Base-by-base conservation (phyloP, 2,329 filamentous ascomycete genomes). In the Zymoseptoria brevis region DNA sequence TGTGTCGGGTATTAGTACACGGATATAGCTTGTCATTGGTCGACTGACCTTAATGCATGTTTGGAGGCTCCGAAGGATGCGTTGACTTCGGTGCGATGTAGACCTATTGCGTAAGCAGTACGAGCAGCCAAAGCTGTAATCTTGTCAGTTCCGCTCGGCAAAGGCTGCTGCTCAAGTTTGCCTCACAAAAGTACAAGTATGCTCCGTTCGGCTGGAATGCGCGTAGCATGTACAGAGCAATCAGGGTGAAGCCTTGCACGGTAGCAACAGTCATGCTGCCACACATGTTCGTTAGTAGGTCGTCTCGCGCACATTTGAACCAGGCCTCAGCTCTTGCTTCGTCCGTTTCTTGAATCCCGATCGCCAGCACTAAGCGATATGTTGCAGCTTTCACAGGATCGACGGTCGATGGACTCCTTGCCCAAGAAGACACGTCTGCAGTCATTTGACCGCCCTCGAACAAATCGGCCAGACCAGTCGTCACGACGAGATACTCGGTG, bases 201-300 rank as follows among this genome's bases (percentile, higher is more conserved):
- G 79, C 79, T 1, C 78, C 79, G 60, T 82, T 82, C 9, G 79
- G 77, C 50, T 80, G 76, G 58, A 77, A 80, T 9, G 77, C 77
- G 26, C 79, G 72, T 2, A 82, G 71, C 77, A 81, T 79, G 63
- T 77, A 81, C 62, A 81, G 75, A 0, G 79, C 76, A n/a, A 81
- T 75, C 16, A 81, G 64, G 5, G 78, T 72, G 63, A 81, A 81
- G 1, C 78, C 79, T 64, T 81, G 79, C 2, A 82, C 79, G 0
- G 78, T 80, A 53, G 76, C 71, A 2, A 80, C 73, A 57, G 77
- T 80, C 57, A 80, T 79, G 16, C 77, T 79, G 57, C 76, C 76
- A 19, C 76, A 76, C 55, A 81, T 75, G 21, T 78, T 74, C 2
- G 73, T 75, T 19, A 80, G 71, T 0, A 79, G 73, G 16, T 77